phyloP scores from a whole-genome alignment of 805 yeast genomes.

The Lachancea kluyveri region DNA sequence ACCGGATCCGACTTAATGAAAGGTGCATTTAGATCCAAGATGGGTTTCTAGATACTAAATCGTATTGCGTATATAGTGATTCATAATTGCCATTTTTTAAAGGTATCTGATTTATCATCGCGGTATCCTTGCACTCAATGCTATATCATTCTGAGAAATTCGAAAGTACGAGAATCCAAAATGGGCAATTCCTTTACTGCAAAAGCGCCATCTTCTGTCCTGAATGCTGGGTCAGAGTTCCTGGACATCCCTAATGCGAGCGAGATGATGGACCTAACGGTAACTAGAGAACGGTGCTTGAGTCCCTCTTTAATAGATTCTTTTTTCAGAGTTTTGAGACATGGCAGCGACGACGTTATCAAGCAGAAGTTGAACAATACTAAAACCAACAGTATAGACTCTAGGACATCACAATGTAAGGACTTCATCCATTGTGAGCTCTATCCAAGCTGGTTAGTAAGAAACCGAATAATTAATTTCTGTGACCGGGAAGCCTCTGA shows the following conservation, averaged over 20 bases:
- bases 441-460: conserved; percentile 42
- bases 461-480: conserved; percentile 36
- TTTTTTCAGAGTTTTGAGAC: conserved; percentile 25
- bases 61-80: not conserved
- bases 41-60: conserved; percentile 39
- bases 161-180: too few relatives aligned
- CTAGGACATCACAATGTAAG: conserved; percentile 28
- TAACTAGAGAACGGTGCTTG: conserved; percentile 27
- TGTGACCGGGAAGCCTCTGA: conserved; percentile 33
- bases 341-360: conserved; percentile 41
- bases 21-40: conserved; percentile 46
- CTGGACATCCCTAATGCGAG: not conserved
- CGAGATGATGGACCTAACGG: conserved; percentile 14
- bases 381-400: conserved; percentile 20
- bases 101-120: not conserved
- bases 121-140: conserved; percentile 1
- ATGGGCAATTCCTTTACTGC: conserved; percentile 5
- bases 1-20: conserved; percentile 45
- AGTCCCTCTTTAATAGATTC: conserved; percentile 27
- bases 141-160: too few relatives aligned
- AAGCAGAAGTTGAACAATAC: conserved; percentile 38
- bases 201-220: too few relatives aligned
- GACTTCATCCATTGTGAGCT: conserved; percentile 33
- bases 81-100: too few relatives aligned
- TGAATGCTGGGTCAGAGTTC: not conserved